Evolutionary conservation across 805 yeast species (phyloP).

Genomic region (Zygosaccharomyces pseudorouxii): DNA sequence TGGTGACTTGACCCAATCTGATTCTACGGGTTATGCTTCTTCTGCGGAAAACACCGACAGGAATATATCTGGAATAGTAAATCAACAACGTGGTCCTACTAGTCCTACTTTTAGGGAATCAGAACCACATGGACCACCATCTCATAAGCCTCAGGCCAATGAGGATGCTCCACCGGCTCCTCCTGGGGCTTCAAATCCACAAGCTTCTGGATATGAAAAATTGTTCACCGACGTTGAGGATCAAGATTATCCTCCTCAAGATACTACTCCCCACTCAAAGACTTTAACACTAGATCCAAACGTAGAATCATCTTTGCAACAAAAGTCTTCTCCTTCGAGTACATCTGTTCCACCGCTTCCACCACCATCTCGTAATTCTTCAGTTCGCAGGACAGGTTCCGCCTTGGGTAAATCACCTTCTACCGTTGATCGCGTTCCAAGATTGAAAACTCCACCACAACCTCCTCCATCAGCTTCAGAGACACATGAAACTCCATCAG

Average conservation of each 20-base stretch:
- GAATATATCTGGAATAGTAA: background rate
- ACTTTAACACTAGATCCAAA: background rate
- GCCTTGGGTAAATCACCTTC: background rate
- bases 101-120: background rate
- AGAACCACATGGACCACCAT: background rate
- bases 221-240: background rate
- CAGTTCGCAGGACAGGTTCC: background rate
- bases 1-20: background rate
- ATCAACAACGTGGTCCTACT: background rate
- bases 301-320: background rate
- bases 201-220: background rate
- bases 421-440: background rate
- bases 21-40: constrained; percentile 19
- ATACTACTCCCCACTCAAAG: background rate
- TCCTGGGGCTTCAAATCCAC: background rate
- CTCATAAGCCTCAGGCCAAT: background rate
- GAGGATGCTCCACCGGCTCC: background rate
- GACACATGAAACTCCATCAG: background rate
- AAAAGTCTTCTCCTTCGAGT: background rate
- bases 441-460: background rate
- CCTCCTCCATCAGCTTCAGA: background rate
- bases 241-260: background rate
- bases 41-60: constrained; percentile 17
- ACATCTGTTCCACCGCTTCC: constrained; percentile 2
- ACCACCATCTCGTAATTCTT: constrained; percentile 1